Base-by-base conservation (phyloP, 2,329 filamentous ascomycete species). In the Penicillium nordicum region DNA sequence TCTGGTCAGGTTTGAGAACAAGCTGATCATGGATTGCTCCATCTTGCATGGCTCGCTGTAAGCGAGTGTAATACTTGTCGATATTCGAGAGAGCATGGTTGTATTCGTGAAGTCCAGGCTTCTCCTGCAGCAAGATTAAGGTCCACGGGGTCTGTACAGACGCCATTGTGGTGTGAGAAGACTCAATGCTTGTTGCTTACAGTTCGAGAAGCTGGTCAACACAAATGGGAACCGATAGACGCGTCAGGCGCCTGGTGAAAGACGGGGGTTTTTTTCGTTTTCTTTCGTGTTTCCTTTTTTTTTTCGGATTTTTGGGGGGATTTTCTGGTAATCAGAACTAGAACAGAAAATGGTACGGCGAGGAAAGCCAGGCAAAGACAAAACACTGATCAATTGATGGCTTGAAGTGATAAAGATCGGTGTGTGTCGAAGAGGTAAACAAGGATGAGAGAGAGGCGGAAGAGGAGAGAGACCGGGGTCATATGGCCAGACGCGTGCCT, bases 61-160 rank as follows among this genome's bases (percentile, higher is more conserved):
- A 37, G 16, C 36, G 52, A 25, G 38, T 41, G 49, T 58, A 57
- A 23, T 58, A 59, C 16, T 48, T 56, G 14, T 53, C 54, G 10
- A 59, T 42, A 5, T 37, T 44, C 5, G 49, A 36, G 1, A 59
- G 50, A 14, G 44, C 54, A 40, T 57, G 57, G 14, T 50, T 50
- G 50, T 53, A 59, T 32, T 59, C 54, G 32, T 59, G 54, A 0
- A 53, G 36, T 7, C 54, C 49, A n/a, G 52, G 57, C 5, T 50
- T 56, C 14, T 56, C n/a, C 16, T 42, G 44, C 2, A 57, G 45
- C 11, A 59, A 42, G n/a, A 57, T 30, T 1, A 43, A 36, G 2
- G 49, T 53, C 41, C 49, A 50, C 2, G 55, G 45, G 2, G 57
- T 57, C 34, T 46, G 36, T 18, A 32, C 10, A 25, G 44, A n/a